Conservation (phyloP, 768 basidiomycete genomes). For the Rhizopogon salebrosus region DNA sequence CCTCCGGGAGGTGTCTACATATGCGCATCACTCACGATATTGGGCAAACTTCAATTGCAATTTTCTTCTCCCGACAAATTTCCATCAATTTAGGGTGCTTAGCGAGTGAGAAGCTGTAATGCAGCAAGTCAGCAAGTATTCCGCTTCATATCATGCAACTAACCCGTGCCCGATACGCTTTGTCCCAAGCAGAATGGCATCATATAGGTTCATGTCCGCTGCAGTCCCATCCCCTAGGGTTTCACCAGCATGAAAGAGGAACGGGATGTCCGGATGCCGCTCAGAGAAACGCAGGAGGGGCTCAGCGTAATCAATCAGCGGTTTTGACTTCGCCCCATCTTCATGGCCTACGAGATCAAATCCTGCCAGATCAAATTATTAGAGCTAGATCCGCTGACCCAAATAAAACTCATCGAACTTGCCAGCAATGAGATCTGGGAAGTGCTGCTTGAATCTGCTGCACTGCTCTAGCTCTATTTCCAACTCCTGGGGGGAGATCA, state of each 20-base stretch:
- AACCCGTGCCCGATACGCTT: constrained; percentile 48
- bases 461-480: constrained; percentile 40
- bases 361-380: constrained; percentile 16
- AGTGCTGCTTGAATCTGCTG: constrained; percentile 37
- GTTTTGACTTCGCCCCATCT: constrained; percentile 26
- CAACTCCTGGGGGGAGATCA: constrained; percentile 31
- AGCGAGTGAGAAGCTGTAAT: constrained; percentile 35
- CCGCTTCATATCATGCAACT: constrained; percentile 2
- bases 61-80: constrained; percentile 33
- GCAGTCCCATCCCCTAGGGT: constrained; percentile 40
- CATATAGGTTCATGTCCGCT: constrained; percentile 43
- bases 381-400: not conserved
- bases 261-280: constrained; percentile 36
- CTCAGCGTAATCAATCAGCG: constrained; percentile 35
- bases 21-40: constrained; percentile 33
- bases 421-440: constrained; percentile 42
- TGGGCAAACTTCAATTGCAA: constrained; percentile 44
- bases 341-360: constrained; percentile 49
- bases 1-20: not conserved
- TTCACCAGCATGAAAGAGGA: constrained; percentile 47
- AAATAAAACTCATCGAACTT: not conserved
- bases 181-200: constrained; percentile 45
- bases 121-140: not conserved
- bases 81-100: constrained; percentile 43
- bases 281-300: constrained; percentile 34